Evolutionary conservation across 495 filamentous ascomycete species (phyloP).

Genomic region (Tuber indicum): DNA sequence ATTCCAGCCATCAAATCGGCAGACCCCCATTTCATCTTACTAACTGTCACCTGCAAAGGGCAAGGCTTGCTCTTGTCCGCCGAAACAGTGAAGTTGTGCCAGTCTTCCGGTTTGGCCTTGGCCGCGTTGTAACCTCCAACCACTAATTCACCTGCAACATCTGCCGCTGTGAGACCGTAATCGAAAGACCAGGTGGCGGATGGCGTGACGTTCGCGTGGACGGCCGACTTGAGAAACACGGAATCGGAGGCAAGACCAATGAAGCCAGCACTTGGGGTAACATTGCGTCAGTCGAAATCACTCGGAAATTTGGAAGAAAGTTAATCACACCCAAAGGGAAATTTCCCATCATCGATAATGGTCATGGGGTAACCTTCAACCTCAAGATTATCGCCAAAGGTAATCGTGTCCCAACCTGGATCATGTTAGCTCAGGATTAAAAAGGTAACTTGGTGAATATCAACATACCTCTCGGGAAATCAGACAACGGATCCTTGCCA

Average conservation of each 20-base stretch:
- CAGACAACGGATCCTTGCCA: constrained; percentile 21
- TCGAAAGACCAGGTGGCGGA: constrained; percentile 34
- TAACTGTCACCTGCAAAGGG: constrained; percentile 33
- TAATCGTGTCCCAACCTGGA: constrained; percentile 33
- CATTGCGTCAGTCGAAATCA: constrained; percentile 6
- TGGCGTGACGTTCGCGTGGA: constrained; percentile 16
- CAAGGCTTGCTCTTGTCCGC: constrained; percentile 34
- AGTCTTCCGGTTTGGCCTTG: constrained; percentile 22
- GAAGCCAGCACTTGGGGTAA: constrained; percentile 28
- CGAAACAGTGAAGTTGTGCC: constrained; percentile 30
- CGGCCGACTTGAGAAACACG: constrained; percentile 27
- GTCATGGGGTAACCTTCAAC: constrained; percentile 27
- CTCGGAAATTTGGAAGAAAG: background rate
- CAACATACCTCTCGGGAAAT: constrained; percentile 17
- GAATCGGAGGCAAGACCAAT: constrained; percentile 33
- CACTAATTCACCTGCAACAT: constrained; percentile 26
- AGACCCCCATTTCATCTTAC: constrained; percentile 28
- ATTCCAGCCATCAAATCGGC: constrained; percentile 27
- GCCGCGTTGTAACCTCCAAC: constrained; percentile 35
- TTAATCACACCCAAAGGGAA: constrained; percentile 36
- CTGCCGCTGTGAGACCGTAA: constrained; percentile 19
- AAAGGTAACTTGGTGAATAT: background rate
- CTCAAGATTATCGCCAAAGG: constrained; percentile 8
- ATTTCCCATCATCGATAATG: constrained; percentile 19
- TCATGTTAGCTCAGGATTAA: constrained; percentile 1